Base-by-base conservation (phyloP, 164 flowering plant species). In the Umbilicus rupestris region DNA sequence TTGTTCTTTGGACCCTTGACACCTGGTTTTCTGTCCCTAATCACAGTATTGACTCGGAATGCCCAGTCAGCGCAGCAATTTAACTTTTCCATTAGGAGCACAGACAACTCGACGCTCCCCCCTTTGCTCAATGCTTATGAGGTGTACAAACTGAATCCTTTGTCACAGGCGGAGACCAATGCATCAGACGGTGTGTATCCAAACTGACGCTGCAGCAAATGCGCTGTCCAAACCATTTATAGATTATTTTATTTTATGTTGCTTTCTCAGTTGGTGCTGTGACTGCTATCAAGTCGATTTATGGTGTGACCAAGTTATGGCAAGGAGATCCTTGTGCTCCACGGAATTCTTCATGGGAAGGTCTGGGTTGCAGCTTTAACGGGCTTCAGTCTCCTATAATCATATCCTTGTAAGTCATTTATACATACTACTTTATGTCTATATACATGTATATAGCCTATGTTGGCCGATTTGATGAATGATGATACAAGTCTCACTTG, bases 71-170 rank as follows among this genome's bases (percentile, higher is more conserved):
- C 26, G 22, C 19, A 62, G 20, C 9, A 41, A 60, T 63, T 41
- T 30, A 44, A 4, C 1, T 16, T 70, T 49, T 49, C 62, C 15
- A 3, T 79, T 0, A 35, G 31, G 11, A 70, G 33, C 44, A 73
- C 79, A 1, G 14, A 4, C 1, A 49, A 50, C 19, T 75, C 81
- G 12, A 74, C 74, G 24, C 76, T 69, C 60, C 77, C 80, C 10
- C 79, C 83, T 0, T 65, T 78, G 37, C 46, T 78, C 30, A 78
- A 78, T 64, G 81, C 81, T 0, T 17, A 73, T 15, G 83, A 80
- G 76, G 14, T 72, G 42, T 80, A 62, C 64, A 28, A 1, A 3
- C 29, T 68, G 22, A 62, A 42, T 41, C 20, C 64, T 39, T 10
- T 76, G 39, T n/a, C 57, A 22, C 62, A 68, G 7, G 31, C 29